Evolutionary conservation across 495 filamentous ascomycete species (phyloP).

Genomic region (Echria macrotheca): DNA sequence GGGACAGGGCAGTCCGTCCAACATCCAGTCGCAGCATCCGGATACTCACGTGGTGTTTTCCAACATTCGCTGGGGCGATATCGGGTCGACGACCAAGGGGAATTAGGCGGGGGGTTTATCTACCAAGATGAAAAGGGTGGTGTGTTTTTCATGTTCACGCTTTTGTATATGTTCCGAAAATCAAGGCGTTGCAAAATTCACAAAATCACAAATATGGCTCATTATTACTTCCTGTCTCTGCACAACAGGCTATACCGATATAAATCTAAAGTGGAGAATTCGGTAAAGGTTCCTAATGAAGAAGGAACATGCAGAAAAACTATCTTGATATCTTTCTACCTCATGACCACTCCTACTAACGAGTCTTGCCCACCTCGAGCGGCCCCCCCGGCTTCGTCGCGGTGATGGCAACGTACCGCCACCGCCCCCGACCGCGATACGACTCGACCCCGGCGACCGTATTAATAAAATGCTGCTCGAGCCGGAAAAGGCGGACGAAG

Average conservation of each 20-base stretch:
- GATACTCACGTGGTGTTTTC: slow-evolving; percentile 54
- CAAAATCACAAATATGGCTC: no score
- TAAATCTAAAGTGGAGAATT: no score
- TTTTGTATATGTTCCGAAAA: no score
- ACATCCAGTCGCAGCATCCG: slow-evolving; percentile 42
- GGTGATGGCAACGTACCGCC: slow-evolving; percentile 27
- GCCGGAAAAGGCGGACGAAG: slow-evolving; percentile 39
- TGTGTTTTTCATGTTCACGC: no score
- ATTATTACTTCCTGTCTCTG: no score
- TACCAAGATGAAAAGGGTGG: no score
- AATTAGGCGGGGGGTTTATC: no score
- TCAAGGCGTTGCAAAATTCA: no score
- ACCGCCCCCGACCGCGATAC: slow-evolving; percentile 20
- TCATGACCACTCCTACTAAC: neutral
- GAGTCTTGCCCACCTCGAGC: neutral
- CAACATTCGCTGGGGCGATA: slow-evolving; percentile 62
- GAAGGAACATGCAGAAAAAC: no score
- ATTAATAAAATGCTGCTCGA: slow-evolving; percentile 37
- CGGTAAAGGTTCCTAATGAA: no score
- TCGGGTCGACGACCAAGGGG: slow-evolving; percentile 46
- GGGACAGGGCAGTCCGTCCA: slow-evolving; percentile 43
- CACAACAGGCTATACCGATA: no score
- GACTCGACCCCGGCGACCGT: slow-evolving; percentile 23
- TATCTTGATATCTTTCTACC: no score
- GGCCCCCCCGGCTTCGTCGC: slow-evolving; percentile 27